These are phyloP conservation scores for Psidium friedrichsthalianum DNA, from an alignment of 345 rosid species.

Conservation along the genomic window DNA sequence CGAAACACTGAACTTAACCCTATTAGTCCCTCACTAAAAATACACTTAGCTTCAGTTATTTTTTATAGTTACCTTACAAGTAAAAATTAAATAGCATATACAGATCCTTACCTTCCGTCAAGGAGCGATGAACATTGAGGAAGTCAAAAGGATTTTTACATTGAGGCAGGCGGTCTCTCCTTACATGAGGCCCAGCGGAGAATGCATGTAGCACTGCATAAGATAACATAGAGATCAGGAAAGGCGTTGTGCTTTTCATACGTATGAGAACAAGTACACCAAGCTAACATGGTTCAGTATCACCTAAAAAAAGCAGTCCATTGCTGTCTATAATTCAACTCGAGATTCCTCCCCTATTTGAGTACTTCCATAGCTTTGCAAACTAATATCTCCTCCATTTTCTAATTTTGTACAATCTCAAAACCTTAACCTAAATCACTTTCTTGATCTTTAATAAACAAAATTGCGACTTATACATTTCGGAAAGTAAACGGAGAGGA, in stretches of 20 bases:
- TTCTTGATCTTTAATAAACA: neutral
- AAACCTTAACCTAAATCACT: neutral
- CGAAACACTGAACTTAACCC: neutral
- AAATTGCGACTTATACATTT: neutral
- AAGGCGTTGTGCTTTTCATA: neutral
- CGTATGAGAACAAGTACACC: neutral
- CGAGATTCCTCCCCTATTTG: neutral
- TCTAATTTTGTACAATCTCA: neutral
- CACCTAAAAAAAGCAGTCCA: neutral
- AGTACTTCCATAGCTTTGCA: neutral
- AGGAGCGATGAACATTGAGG: constrained; percentile 80
- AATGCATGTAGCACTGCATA: constrained; percentile 70
- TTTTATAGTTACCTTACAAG: neutral
- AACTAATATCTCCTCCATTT: neutral
- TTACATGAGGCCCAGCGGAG: constrained; percentile 82
- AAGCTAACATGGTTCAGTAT: neutral
- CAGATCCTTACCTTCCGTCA: constrained; percentile 56
- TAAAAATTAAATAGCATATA: neutral
- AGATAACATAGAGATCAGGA: constrained; percentile 9
- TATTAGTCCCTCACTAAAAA: neutral
- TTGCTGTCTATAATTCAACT: neutral
- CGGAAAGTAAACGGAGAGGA: neutral
- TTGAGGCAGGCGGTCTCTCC: constrained; percentile 67
- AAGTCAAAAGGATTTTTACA: constrained; percentile 84
- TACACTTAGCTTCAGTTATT: neutral